phyloP scores from a whole-genome alignment of 2,329 filamentous ascomycete genomes.

The Pseudocercospora crystallina region DNA sequence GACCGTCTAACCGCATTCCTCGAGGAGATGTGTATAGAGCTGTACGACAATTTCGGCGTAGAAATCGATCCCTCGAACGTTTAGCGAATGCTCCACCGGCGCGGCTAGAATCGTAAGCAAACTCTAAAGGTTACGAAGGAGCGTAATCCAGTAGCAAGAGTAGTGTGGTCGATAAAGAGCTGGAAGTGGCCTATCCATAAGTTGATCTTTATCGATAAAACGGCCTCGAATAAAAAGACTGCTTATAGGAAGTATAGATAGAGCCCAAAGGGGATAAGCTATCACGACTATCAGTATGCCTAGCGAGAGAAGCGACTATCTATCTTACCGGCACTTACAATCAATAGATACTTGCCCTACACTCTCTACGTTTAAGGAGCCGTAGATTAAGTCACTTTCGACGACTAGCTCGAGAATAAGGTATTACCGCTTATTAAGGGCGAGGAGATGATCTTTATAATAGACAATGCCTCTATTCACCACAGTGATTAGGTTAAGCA shows the following conservation, averaged over 20 bases:
- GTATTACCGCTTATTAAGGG: not conserved
- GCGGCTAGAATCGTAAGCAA: not conserved
- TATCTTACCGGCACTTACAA: not conserved
- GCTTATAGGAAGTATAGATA: slow-evolving; percentile 1
- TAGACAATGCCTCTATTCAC: slow-evolving; percentile 4
- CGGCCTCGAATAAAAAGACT: not conserved
- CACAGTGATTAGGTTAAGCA: not conserved
- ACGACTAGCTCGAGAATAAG: not conserved
- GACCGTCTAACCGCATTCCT: no score
- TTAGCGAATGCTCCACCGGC: no score
- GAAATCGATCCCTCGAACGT: no score
- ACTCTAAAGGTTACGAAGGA: not conserved
- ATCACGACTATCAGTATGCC: not conserved
- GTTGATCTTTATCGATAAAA: slow-evolving; percentile 1
- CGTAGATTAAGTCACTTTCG: not conserved
- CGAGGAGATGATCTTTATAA: not conserved
- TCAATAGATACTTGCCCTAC: not conserved
- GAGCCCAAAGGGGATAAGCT: not conserved
- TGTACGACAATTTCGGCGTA: no score
- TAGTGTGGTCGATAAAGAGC: not conserved
- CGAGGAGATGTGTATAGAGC: no score
- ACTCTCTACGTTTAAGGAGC: not conserved
- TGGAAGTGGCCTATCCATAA: not conserved
- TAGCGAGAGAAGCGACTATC: not conserved
- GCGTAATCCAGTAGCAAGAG: not conserved